phyloP scores from a whole-genome alignment of 306 rosid species.

The Coriaria nepalensis region DNA sequence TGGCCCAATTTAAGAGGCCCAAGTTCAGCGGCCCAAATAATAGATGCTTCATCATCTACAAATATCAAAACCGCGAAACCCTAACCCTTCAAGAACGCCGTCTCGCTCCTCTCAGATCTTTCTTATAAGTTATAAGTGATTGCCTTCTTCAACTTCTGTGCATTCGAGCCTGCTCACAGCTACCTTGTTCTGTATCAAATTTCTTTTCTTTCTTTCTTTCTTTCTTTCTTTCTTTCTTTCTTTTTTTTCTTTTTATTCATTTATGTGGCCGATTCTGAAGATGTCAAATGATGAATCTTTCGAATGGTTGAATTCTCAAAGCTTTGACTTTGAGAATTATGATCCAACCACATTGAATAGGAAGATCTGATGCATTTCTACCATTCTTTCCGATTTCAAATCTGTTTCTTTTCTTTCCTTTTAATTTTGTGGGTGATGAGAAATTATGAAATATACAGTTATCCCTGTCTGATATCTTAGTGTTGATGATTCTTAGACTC shows the following conservation, averaged over 20 bases:
- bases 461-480: constrained; percentile 6
- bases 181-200: too few species aligned
- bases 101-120: too few species aligned
- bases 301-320: constrained; percentile 17
- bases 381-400: background rate
- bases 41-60: too few species aligned
- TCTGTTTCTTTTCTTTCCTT: background rate
- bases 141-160: too few species aligned
- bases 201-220: background rate
- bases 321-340: constrained; percentile 18
- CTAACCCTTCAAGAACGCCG: too few species aligned
- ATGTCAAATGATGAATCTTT: constrained; percentile 26
- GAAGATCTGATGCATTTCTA: constrained; percentile 44
- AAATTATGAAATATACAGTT: constrained; percentile 5
- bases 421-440: constrained; percentile 1
- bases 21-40: too few species aligned
- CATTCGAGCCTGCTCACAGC: too few species aligned
- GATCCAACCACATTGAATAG: constrained; percentile 28
- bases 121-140: too few species aligned
- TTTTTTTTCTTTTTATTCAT: too few species aligned
- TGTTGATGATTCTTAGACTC: constrained; percentile 9
- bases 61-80: too few species aligned
- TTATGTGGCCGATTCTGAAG: background rate
- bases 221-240: background rate
- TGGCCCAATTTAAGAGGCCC: too few species aligned